Base-by-base conservation (phyloP, 306 rosid species). In the Medicago truncatula region DNA sequence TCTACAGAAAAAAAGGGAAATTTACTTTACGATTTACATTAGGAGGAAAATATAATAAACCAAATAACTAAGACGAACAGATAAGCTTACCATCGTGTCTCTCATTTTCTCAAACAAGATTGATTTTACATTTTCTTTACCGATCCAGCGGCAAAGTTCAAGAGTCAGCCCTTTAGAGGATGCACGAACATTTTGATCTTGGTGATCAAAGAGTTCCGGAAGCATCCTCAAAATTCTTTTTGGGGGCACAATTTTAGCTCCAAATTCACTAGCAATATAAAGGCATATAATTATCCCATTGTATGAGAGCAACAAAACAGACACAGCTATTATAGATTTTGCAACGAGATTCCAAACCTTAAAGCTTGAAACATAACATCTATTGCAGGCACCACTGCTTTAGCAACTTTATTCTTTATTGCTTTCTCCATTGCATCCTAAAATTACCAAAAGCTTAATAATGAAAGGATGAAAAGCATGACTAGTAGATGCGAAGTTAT, bases 401-500 rank as follows among this genome's bases (percentile, higher is more conserved):
- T 96, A 58, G 98, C 91, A 78, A 96, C 99, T 89, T 96, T 96
- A 66, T 83, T 82, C 85, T 96, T 96, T 80, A 96, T 92, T 3
- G 97, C 99, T 86, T 96, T 96, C 89, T 96, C 99, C 99, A 96
- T 96, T 67, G 98, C 87, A 78, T 96, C 99, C 99, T 96, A 86
- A 21, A 89, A 82, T 56, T 77, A 70, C 67, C 57, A 82, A 64
- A 82, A 65, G 47, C 80, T 73, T 71, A n/a, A 77, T 81, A 68
- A 63, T 68, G 47, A 58, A 53, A 61, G 12, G 39, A 46, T 9
- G 21, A 52, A 76, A 46, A 16, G 17, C 39, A 73, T 61, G 63
- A 68, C 75, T 16, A 76, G 63, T 15, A 81, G 43, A 28, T 18
- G 31, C 11, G 11, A 39, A 65, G 25, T 15, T 52, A 71, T 28